Conservation (phyloP, 257 asterid species). For the Anisodus tanguticus region DNA sequence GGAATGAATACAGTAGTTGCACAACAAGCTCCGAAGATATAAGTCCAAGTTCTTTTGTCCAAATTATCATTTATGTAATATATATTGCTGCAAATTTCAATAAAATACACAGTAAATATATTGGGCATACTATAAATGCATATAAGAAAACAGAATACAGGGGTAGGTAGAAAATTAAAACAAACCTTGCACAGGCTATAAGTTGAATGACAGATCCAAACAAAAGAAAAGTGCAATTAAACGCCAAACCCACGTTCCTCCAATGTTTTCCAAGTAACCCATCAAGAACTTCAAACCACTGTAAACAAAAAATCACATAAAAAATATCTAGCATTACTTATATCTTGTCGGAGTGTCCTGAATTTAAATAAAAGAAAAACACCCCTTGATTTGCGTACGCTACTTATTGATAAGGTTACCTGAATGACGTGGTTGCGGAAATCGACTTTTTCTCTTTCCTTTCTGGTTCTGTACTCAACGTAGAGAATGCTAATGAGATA, state of each 20-base stretch:
- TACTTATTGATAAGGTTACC: slow-evolving; percentile 42
- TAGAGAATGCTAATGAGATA: slow-evolving; percentile 81
- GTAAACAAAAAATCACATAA: not conserved
- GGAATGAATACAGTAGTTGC: slow-evolving; percentile 95
- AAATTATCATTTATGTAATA: slow-evolving; percentile 90
- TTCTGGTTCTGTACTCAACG: slow-evolving; percentile 80
- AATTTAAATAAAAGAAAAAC: not conserved
- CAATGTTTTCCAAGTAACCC: slow-evolving; percentile 89
- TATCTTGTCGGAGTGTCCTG: not conserved
- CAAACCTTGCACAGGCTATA: slow-evolving; percentile 96
- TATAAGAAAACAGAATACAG: too few species aligned
- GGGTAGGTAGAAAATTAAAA: not conserved
- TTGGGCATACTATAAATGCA: not conserved
- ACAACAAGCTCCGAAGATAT: slow-evolving; percentile 93
- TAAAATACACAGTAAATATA: not conserved
- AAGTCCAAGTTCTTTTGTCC: slow-evolving; percentile 98
- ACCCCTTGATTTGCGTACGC: not conserved
- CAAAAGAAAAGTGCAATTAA: slow-evolving; percentile 91
- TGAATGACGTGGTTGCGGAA: slow-evolving; percentile 91
- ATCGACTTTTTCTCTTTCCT: slow-evolving; percentile 84
- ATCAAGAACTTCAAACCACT: slow-evolving; percentile 99
- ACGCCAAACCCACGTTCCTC: slow-evolving; percentile 97
- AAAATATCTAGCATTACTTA: not conserved
- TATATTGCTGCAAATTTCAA: slow-evolving; percentile 68
- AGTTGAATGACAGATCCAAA: slow-evolving; percentile 98